These are phyloP conservation scores for Boletus holoroseus DNA, from an alignment of 1,284 basidiomycete genomes.

Conservation along the genomic window DNA sequence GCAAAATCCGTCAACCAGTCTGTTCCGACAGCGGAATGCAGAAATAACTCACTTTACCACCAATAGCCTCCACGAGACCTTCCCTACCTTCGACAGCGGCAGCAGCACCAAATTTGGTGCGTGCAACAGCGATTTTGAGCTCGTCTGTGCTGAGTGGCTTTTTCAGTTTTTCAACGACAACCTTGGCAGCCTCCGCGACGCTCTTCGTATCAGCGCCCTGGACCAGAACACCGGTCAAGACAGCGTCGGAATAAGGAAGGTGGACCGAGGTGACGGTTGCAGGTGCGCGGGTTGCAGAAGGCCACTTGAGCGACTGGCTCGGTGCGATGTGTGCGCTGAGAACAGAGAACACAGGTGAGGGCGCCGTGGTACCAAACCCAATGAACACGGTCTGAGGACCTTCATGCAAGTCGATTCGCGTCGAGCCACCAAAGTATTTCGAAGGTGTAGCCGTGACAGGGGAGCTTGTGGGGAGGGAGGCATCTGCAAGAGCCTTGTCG, in stretches of 20 bases:
- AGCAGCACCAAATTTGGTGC: slow-evolving; percentile 82
- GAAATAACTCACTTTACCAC: slow-evolving; percentile 49
- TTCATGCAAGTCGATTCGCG: slow-evolving; percentile 57
- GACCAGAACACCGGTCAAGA: slow-evolving; percentile 77
- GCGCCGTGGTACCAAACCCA: slow-evolving; percentile 68
- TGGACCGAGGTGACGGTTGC: slow-evolving; percentile 67
- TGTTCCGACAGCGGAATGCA: slow-evolving; percentile 5
- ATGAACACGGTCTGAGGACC: slow-evolving; percentile 75
- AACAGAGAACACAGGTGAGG: slow-evolving; percentile 68
- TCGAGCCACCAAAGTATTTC: slow-evolving; percentile 83
- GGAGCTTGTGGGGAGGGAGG: slow-evolving; percentile 39
- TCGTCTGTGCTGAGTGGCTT: slow-evolving; percentile 63
- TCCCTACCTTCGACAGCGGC: slow-evolving; percentile 62
- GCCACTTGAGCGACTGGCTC: slow-evolving; percentile 78
- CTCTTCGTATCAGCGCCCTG: slow-evolving; percentile 54
- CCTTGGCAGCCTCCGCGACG: slow-evolving; percentile 62
- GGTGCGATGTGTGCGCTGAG: slow-evolving; percentile 76
- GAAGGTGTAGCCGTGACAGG: slow-evolving; percentile 40
- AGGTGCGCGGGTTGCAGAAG: slow-evolving; percentile 47
- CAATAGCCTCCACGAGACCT: slow-evolving; percentile 60
- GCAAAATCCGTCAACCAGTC: background rate
- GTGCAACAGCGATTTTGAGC: slow-evolving; percentile 74
- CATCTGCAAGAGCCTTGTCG: slow-evolving; percentile 57
- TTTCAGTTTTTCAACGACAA: slow-evolving; percentile 66
- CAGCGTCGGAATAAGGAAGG: slow-evolving; percentile 85